phyloP scores from a whole-genome alignment of 129 eudicot species.

The Cynara cardunculus region DNA sequence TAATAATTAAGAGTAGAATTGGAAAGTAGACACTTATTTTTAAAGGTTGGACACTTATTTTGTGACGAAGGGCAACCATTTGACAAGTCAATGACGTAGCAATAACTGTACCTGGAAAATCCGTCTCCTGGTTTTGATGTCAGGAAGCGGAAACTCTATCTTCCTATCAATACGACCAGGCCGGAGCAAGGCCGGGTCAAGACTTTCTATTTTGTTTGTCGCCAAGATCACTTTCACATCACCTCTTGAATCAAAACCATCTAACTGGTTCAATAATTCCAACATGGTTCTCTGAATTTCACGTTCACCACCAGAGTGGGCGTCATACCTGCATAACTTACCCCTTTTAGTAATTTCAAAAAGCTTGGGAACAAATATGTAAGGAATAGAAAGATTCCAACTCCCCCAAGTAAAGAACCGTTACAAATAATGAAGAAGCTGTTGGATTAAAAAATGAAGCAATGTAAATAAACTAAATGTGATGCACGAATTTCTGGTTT shows the following conservation, averaged over 20 bases:
- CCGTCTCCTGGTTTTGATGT: conserved; percentile 82
- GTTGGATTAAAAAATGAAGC: background rate
- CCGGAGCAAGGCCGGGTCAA: conserved; percentile 95
- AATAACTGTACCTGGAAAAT: conserved; percentile 57
- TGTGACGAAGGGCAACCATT: background rate
- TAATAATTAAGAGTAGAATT: background rate
- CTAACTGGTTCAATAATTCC: conserved; percentile 91
- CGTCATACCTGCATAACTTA: conserved; percentile 65
- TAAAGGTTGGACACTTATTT: background rate
- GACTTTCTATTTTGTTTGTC: conserved; percentile 87
- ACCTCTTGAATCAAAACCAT: conserved; percentile 96
- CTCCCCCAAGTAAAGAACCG: background rate
- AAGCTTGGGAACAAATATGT: background rate
- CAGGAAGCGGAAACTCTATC: conserved; percentile 97
- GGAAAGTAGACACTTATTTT: background rate
- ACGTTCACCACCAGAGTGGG: conserved; percentile 98
- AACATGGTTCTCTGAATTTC: conserved; percentile 97
- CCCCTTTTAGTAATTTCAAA: background rate
- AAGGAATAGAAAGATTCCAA: background rate
- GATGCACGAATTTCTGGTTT: background rate
- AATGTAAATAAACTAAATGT: background rate
- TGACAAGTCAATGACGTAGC: background rate
- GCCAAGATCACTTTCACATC: conserved; percentile 96
- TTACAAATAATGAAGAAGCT: background rate
- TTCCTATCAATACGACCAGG: conserved; percentile 96